Conservation (phyloP, 73 alveolate species). For the Paramecium biaurelia region DNA sequence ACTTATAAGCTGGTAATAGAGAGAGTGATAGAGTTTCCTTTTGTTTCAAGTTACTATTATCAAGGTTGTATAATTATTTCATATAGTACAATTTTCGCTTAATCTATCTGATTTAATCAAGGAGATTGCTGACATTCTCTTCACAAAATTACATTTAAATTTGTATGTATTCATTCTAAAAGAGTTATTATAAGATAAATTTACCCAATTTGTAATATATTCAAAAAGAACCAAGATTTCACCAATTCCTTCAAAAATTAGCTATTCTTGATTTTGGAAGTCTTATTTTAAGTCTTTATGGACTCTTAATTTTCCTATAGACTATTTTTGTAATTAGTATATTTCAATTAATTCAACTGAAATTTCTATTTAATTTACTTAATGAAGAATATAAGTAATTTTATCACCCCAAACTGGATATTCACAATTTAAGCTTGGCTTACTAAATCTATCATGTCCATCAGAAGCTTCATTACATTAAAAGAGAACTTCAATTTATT, state of each 20-base stretch:
- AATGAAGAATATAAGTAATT: background rate
- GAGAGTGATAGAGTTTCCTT: background rate
- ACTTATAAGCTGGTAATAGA: background rate
- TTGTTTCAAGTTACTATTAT: background rate
- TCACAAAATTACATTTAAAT: background rate
- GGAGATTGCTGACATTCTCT: background rate
- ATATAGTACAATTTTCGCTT: background rate
- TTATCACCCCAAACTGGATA: constrained; percentile 18
- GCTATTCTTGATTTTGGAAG: background rate
- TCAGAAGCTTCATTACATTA: background rate
- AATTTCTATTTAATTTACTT: background rate
- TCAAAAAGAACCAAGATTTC: background rate
- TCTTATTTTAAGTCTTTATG: background rate
- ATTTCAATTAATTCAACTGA: constrained; percentile 3
- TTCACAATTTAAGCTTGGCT: constrained; percentile 1
- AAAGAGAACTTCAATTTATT: background rate
- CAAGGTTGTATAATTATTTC: background rate
- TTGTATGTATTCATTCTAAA: background rate
- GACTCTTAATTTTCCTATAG: background rate
- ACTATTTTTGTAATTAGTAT: background rate
- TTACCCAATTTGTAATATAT: background rate
- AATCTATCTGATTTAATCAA: background rate
- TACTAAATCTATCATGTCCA: constrained; percentile 3
- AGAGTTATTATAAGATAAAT: background rate
- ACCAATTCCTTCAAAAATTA: background rate